These are phyloP conservation scores for Neoscytalidium dimidiatum DNA, from an alignment of 2,329 filamentous ascomycete genomes.

Conservation along the genomic window DNA sequence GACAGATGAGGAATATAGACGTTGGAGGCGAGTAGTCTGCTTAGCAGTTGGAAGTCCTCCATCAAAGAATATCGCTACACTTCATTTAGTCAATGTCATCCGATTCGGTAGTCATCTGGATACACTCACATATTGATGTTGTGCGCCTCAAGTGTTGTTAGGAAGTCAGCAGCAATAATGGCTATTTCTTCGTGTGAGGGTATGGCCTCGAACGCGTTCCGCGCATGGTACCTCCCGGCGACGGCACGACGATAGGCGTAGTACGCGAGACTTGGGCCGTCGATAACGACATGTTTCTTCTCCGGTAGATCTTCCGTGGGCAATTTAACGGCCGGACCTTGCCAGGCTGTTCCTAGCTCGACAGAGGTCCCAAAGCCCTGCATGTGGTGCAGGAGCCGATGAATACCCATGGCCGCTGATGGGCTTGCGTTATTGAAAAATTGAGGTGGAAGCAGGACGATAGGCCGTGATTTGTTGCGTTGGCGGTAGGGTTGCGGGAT, in stretches of 20 bases:
- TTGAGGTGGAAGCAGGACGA: neutral
- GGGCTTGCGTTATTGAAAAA: neutral
- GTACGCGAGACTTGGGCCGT: conserved; percentile 20
- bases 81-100: conserved; percentile 35
- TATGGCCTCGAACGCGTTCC: conserved; percentile 15
- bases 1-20: conserved; percentile 60
- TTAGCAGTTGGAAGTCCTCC: conserved; percentile 74
- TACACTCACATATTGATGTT: conserved; percentile 63
- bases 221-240: conserved; percentile 4
- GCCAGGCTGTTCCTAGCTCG: conserved; percentile 12
- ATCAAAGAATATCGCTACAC: conserved; percentile 79
- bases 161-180: conserved; percentile 55
- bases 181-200: conserved; percentile 68
- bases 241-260: conserved; percentile 17
- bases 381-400: conserved; percentile 10
- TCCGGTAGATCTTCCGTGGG: neutral
- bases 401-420: conserved; percentile 15
- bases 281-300: conserved; percentile 9
- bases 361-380: conserved; percentile 13
- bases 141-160: conserved; percentile 59
- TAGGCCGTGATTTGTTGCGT: neutral
- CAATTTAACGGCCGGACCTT: neutral
- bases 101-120: neutral
- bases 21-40: conserved; percentile 59
- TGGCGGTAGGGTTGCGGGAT: neutral